Percentiles rank a stretch among this genome's conserved stretches.
phyloP scores from a whole-genome alignment of 441 rosid species.

The Omphalea diandra region DNA sequence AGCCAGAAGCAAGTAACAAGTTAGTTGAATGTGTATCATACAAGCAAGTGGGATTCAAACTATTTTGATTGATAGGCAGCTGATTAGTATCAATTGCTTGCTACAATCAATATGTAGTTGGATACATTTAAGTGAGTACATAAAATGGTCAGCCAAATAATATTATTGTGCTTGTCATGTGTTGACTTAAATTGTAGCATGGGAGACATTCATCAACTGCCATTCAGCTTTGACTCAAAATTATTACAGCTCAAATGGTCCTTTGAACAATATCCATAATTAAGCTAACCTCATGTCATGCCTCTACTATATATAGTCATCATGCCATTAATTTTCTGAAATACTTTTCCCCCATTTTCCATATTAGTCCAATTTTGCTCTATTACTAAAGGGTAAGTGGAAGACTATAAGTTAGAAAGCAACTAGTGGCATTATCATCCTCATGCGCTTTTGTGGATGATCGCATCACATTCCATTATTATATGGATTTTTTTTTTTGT shows the following conservation, averaged over 20 bases:
- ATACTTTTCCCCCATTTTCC: background rate
- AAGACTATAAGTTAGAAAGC: background rate
- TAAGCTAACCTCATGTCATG: conserved; percentile 8
- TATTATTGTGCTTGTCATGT: background rate
- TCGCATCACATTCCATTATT: conserved; percentile 33
- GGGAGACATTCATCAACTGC: background rate
- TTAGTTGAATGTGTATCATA: background rate
- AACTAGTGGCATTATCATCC: conserved; percentile 12
- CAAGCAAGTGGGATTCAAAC: background rate
- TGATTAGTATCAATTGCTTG: too few relatives aligned
- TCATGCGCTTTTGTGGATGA: conserved; percentile 30
- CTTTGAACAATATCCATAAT: background rate
- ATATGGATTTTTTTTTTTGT: background rate
- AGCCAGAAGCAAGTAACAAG: too few relatives aligned
- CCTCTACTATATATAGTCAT: background rate
- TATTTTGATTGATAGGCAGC: background rate
- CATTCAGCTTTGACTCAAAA: conserved; percentile 17
- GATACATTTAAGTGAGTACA: too few relatives aligned
- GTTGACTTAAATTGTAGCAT: conserved; percentile 12
- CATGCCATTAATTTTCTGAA: background rate
- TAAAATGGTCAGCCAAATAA: too few relatives aligned
- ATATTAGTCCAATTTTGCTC: background rate
- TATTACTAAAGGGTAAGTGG: background rate
- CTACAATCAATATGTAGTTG: too few relatives aligned
- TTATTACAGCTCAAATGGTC: conserved; percentile 14